A percentile compares a stretch with the other conserved stretches of the same genome.
These are phyloP conservation scores for Synchytrium microbalum DNA, from an alignment of 371 early-diverging fungal genomes.

Conservation along the genomic window DNA sequence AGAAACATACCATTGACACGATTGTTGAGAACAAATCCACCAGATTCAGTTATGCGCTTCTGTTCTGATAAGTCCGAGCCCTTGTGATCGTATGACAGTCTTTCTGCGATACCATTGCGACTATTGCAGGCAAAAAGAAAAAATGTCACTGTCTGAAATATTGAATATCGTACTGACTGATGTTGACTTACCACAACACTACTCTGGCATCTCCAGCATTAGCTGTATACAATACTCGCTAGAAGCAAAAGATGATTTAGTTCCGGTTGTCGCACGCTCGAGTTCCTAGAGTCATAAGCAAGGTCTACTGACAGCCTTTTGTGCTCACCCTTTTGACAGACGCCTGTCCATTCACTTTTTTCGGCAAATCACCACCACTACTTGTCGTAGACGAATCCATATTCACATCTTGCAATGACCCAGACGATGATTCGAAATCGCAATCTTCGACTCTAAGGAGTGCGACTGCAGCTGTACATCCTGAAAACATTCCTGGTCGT, in stretches of 20 bases:
- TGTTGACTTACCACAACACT: conserved; percentile 61
- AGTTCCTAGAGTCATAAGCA: no score
- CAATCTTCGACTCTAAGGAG: conserved; percentile 54
- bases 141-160: conserved; percentile 3
- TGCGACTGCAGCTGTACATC: conserved; percentile 88
- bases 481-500: conserved; percentile 66
- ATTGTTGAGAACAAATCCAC: conserved; percentile 94
- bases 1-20: conserved; percentile 83
- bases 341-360: conserved; percentile 1
- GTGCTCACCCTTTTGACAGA: background rate
- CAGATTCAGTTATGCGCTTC: conserved; percentile 79
- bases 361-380: background rate
- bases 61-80: conserved; percentile 85
- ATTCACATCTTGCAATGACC: background rate
- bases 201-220: conserved; percentile 96
- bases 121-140: conserved; percentile 28
- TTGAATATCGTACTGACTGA: background rate
- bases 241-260: background rate
- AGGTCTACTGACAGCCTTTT: conserved; percentile 9
- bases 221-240: conserved; percentile 76
- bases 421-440: no score
- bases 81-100: conserved; percentile 96
- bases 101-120: conserved; percentile 73
- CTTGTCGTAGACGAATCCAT: background rate
- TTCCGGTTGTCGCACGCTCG: no score